Base-by-base conservation (phyloP, 257 asterid species). In the Nicotiana sylvestris region DNA sequence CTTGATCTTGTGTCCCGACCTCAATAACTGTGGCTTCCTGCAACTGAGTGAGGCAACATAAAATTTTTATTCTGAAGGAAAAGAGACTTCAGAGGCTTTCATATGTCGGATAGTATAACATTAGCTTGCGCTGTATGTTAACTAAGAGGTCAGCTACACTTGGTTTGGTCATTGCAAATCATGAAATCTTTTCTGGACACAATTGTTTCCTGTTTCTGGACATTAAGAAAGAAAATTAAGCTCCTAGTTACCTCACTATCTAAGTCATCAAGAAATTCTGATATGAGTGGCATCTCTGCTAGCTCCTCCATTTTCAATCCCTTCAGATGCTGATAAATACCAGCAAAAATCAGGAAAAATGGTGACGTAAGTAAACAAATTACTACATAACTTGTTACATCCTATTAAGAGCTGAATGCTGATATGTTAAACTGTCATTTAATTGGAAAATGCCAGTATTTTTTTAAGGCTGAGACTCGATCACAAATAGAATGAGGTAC, bases 231-330 rank as follows among this genome's bases (percentile, higher is more conserved):
- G 46, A 6, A 37, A 37, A 32, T 2, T 32, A 32, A 37, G 46
- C 49, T 43, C 49, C 9, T 43, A 43, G 49, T 43, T 89, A 93
- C 99, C 99, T 92, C 97, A 4, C 80, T 74, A 67, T 85, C 87
- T 60, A 95, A 66, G 85, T 95, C 97, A 37, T 83, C 90, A 49
- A 94, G 84, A 57, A 92, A 80, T 51, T 95, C 99, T 60, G 88
- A 68, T 80, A 85, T 85, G 53, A 91, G 87, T 80, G 97, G 94
- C 86, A 95, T 89, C 92, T 94, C 98, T 62, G 92, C 94, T 84
- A 91, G 88, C 93, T 88, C 93, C 83, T 91, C 95, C 82, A 85
- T 92, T 82, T 88, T 90, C 81, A 92, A 67, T 83, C 77, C 91
- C 86, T 87, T 94, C 90, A 95, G 80, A 85, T 91, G 88, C 99